These are phyloP conservation scores for Solanum sejunctum DNA, from an alignment of 257 asterid species.

Conservation along the genomic window DNA sequence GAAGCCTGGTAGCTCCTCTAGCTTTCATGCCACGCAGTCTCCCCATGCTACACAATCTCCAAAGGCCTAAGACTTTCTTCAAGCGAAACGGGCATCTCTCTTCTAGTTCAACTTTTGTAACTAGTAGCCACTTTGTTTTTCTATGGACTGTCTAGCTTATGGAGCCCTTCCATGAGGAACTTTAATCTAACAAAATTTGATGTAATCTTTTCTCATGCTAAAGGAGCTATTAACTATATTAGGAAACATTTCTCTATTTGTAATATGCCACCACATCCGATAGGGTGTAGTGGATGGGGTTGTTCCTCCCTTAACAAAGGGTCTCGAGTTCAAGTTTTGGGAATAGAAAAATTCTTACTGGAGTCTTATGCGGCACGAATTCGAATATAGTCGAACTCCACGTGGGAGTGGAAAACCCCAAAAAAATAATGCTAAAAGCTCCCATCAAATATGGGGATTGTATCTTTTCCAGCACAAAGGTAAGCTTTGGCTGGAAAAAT, in stretches of 20 bases:
- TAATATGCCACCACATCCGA: neutral
- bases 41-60: conserved; percentile 27
- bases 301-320: too few relatives aligned
- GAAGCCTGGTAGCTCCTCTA: conserved; percentile 24
- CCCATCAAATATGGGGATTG: neutral
- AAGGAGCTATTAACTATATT: neutral
- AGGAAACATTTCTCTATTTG: neutral
- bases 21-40: conserved; percentile 10
- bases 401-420: too few relatives aligned
- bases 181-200: neutral
- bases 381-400: too few relatives aligned
- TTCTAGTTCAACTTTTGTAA: neutral
- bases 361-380: too few relatives aligned
- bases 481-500: neutral
- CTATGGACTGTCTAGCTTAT: neutral
- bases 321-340: too few relatives aligned
- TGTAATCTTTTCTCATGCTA: neutral
- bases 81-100: neutral
- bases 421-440: neutral
- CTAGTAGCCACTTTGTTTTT: neutral
- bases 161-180: neutral
- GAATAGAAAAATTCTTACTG: too few relatives aligned
- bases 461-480: too few relatives aligned
- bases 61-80: conserved; percentile 4
- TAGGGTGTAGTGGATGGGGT: too few relatives aligned